Conservation (phyloP, 208 protist genomes). For the Leishmania lainsoni region DNA sequence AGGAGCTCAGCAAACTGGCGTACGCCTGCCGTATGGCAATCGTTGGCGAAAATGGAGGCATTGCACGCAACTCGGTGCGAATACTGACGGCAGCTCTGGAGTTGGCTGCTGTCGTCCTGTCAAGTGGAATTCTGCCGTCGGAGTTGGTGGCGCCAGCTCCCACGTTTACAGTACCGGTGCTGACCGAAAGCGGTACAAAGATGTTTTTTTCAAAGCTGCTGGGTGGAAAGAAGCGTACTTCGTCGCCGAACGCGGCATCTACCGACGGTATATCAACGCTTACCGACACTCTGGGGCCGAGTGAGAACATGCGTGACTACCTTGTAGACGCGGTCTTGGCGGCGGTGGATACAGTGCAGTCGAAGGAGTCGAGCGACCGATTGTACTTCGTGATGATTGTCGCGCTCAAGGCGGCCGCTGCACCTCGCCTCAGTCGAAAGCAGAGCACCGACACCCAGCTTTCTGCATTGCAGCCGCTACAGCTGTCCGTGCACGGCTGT, state of each 20-base stretch:
- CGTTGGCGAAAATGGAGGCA: slow-evolving; percentile 39
- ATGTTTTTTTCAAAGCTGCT: slow-evolving; percentile 72
- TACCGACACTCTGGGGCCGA: slow-evolving; percentile 17
- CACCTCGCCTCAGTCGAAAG: slow-evolving; percentile 45
- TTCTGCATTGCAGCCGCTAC: slow-evolving; percentile 29
- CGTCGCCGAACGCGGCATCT: neutral
- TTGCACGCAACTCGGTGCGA: slow-evolving; percentile 36
- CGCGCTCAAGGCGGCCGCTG: slow-evolving; percentile 57
- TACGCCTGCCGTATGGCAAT: slow-evolving; percentile 52
- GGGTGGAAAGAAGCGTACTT: slow-evolving; percentile 21
- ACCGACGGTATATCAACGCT: neutral
- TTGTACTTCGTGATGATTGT: slow-evolving; percentile 63
- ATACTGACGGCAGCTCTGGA: slow-evolving; percentile 52
- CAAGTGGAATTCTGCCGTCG: slow-evolving; percentile 57
- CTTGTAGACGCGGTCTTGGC: slow-evolving; percentile 72
- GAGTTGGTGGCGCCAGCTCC: slow-evolving; percentile 34
- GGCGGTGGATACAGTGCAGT: slow-evolving; percentile 33
- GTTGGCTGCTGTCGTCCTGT: slow-evolving; percentile 56
- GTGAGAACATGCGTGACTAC: slow-evolving; percentile 46
- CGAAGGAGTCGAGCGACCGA: slow-evolving; percentile 57
- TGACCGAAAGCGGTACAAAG: slow-evolving; percentile 36
- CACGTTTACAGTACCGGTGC: slow-evolving; percentile 38
- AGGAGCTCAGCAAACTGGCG: slow-evolving; percentile 50
- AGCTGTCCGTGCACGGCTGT: slow-evolving; percentile 46
- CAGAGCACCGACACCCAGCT: slow-evolving; percentile 18